These are phyloP conservation scores for Ganoderma multipileum DNA, from an alignment of 1,284 basidiomycete species.

Conservation along the genomic window DNA sequence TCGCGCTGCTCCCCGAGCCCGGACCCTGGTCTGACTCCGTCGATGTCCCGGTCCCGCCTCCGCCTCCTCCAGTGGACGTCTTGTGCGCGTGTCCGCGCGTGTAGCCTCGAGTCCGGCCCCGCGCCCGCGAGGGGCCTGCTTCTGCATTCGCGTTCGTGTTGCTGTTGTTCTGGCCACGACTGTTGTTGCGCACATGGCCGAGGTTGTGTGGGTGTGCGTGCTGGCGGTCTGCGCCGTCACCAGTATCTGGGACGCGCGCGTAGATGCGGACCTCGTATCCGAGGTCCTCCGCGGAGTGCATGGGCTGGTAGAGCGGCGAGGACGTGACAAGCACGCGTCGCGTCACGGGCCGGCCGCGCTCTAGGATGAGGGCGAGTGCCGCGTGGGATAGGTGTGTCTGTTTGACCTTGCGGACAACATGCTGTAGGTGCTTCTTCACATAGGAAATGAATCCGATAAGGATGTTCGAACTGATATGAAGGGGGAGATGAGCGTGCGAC, in stretches of 20 bases:
- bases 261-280: slow-evolving; percentile 84
- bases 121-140: slow-evolving; percentile 23
- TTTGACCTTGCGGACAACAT: slow-evolving; percentile 42
- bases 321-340: slow-evolving; percentile 81
- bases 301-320: slow-evolving; percentile 83
- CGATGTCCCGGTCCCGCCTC: slow-evolving; percentile 31
- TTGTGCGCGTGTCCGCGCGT: slow-evolving; percentile 33
- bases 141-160: slow-evolving; percentile 12
- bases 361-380: slow-evolving; percentile 72
- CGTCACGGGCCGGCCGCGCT: slow-evolving; percentile 73
- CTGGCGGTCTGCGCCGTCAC: slow-evolving; percentile 61
- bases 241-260: slow-evolving; percentile 78
- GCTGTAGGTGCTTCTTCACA: slow-evolving; percentile 58
- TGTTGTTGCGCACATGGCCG: slow-evolving; percentile 14
- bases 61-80: slow-evolving; percentile 30
- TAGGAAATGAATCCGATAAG: slow-evolving; percentile 78
- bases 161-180: slow-evolving; percentile 20
- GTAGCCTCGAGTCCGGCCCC: slow-evolving; percentile 17
- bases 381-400: slow-evolving; percentile 66
- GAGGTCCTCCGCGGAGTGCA: slow-evolving; percentile 75
- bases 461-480: slow-evolving; percentile 74
- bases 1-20: slow-evolving; percentile 28
- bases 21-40: slow-evolving; percentile 34
- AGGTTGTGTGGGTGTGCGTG: slow-evolving; percentile 19
- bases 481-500: slow-evolving; percentile 12